These are phyloP conservation scores for Rubia occidens DNA, from an alignment of 305 asterid genomes.

Conservation along the genomic window DNA sequence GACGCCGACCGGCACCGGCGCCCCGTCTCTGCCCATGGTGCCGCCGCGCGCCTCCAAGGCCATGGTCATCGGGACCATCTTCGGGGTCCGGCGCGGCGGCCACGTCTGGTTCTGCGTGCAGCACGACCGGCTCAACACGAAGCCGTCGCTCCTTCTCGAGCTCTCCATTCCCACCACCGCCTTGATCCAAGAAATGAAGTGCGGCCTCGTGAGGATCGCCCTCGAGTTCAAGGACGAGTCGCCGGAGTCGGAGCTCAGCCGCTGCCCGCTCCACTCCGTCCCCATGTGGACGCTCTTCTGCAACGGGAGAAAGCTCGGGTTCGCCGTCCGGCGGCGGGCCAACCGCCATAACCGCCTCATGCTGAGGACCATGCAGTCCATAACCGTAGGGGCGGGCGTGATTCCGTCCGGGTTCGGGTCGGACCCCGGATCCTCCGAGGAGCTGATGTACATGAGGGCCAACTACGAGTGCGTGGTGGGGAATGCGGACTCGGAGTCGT, in stretches of 20 bases:
- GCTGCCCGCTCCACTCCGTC: slow-evolving; percentile 58
- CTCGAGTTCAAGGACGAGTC: slow-evolving; percentile 62
- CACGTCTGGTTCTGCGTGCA: slow-evolving; percentile 92
- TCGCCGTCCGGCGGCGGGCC: slow-evolving; percentile 60
- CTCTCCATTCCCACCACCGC: slow-evolving; percentile 72
- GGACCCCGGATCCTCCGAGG: slow-evolving; percentile 41
- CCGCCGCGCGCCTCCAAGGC: slow-evolving; percentile 72
- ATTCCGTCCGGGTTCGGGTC: slow-evolving; percentile 45
- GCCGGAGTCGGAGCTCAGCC: slow-evolving; percentile 44
- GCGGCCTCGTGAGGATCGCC: slow-evolving; percentile 65
- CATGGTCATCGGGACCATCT: slow-evolving; percentile 89
- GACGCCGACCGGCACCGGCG: slow-evolving; percentile 15
- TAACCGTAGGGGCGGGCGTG: slow-evolving; percentile 87
- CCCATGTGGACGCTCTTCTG: slow-evolving; percentile 83
- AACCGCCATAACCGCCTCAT: slow-evolving; percentile 41
- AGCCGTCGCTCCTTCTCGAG: slow-evolving; percentile 70
- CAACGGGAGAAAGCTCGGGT: slow-evolving; percentile 72
- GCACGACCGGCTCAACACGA: slow-evolving; percentile 50
- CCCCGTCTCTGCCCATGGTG: slow-evolving; percentile 5
- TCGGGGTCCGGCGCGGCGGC: slow-evolving; percentile 56
- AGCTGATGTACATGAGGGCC: slow-evolving; percentile 85
- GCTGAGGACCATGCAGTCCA: slow-evolving; percentile 69
- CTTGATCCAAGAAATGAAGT: slow-evolving; percentile 67
- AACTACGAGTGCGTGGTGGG: slow-evolving; percentile 75
- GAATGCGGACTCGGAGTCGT: slow-evolving; percentile 77